Evolutionary conservation across 2,329 filamentous ascomycete species (phyloP).

Genomic region (Raffaelea albimanens): DNA sequence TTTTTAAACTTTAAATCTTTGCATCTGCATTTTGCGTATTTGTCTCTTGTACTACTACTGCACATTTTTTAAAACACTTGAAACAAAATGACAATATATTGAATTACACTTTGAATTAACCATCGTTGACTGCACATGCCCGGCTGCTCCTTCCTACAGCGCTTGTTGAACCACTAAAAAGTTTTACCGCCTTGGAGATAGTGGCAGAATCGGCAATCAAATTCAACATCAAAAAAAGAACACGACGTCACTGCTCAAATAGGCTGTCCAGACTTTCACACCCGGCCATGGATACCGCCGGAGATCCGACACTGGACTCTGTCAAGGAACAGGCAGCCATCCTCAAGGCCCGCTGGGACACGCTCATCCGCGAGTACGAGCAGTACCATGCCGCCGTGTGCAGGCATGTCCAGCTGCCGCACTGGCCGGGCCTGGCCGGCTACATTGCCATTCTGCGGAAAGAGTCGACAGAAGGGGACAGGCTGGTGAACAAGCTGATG

Average conservation of each 20-base stretch:
- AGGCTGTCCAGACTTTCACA: neutral
- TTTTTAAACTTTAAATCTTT: no score
- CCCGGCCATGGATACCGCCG: neutral
- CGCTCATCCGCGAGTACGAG: constrained; percentile 10
- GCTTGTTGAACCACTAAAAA: no score
- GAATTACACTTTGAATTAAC: no score
- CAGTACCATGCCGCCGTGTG: constrained; percentile 8
- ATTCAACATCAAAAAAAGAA: neutral
- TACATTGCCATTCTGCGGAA: constrained; percentile 8
- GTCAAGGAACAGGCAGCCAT: neutral
- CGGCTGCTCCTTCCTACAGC: no score
- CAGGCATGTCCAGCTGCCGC: constrained; percentile 3
- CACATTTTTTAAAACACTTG: no score
- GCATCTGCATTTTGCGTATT: no score
- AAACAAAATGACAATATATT: neutral
- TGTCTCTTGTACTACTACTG: no score
- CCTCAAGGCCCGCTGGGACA: constrained; percentile 7
- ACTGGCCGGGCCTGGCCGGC: constrained; percentile 12
- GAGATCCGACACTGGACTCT: no score
- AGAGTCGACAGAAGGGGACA: constrained; percentile 4
- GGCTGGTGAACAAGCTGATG: neutral
- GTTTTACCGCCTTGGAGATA: neutral
- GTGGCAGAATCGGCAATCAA: neutral
- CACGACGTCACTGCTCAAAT: neutral
- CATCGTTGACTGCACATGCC: no score